These are phyloP conservation scores for Yarrowia keelungensis DNA, from an alignment of 805 yeast species.

Conservation along the genomic window DNA sequence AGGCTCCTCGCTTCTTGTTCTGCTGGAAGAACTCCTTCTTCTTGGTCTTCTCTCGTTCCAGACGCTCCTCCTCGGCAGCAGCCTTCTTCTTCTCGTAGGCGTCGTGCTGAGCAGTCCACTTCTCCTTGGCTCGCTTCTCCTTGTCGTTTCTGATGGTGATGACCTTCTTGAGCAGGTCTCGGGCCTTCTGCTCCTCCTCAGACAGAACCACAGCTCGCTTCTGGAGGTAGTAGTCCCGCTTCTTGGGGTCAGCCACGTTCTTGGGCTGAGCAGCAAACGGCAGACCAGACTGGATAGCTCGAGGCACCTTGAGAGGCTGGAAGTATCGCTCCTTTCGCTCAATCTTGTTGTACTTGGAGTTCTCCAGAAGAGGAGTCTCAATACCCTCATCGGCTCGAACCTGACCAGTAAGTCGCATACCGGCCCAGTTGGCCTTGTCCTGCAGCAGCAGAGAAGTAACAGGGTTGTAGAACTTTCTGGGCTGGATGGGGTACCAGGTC, in stretches of 20 bases:
- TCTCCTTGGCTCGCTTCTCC: slow-evolving; percentile 74
- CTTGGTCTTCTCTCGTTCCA: slow-evolving; percentile 79
- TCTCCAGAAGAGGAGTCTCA: slow-evolving; percentile 64
- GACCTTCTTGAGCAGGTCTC: slow-evolving; percentile 86
- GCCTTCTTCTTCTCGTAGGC: slow-evolving; percentile 77
- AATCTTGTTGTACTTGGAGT: slow-evolving; percentile 67
- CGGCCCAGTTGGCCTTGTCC: slow-evolving; percentile 89
- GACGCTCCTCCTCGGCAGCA: slow-evolving; percentile 71
- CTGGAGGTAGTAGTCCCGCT: slow-evolving; percentile 74
- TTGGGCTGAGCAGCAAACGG: slow-evolving; percentile 97
- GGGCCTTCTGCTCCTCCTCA: slow-evolving; percentile 92
- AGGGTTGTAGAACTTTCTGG: slow-evolving; percentile 92
- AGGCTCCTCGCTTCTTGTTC: slow-evolving; percentile 47
- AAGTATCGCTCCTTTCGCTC: slow-evolving; percentile 86
- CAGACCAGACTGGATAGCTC: slow-evolving; percentile 70
- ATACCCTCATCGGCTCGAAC: slow-evolving; percentile 79
- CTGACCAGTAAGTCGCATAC: slow-evolving; percentile 94
- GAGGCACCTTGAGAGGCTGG: slow-evolving; percentile 88
- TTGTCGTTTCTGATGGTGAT: slow-evolving; percentile 85
- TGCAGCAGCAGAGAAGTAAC: slow-evolving; percentile 84
- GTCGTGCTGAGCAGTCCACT: slow-evolving; percentile 76
- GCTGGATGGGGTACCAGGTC: slow-evolving; percentile 96
- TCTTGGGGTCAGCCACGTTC: slow-evolving; percentile 50
- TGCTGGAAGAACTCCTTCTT: slow-evolving; percentile 85
- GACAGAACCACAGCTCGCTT: slow-evolving; percentile 94